Conservation (phyloP, 306 rosid genomes). For the Neltuma alba region DNA sequence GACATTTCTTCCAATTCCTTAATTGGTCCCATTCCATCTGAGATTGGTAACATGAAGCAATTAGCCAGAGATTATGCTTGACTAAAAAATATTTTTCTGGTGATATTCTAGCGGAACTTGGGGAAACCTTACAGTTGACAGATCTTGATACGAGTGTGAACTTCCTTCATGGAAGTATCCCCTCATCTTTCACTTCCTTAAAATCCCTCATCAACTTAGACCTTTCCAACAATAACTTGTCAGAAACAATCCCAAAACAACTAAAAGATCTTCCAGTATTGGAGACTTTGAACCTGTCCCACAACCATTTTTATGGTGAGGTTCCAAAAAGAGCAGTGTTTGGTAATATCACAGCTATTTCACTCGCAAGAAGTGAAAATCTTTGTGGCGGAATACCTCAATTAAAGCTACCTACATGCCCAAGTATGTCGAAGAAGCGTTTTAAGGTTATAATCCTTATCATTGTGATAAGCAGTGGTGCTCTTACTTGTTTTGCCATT, state of each 20-base stretch:
- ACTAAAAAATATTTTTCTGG: background rate
- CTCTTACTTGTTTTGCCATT: background rate
- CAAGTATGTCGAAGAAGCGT: background rate
- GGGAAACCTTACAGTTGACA: background rate
- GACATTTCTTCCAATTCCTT: slow-evolving; percentile 26
- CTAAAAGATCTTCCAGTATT: background rate
- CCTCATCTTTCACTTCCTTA: slow-evolving; percentile 6
- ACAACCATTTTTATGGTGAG: background rate
- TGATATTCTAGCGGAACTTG: slow-evolving; percentile 29
- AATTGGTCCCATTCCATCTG: slow-evolving; percentile 1
- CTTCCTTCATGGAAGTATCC: slow-evolving; percentile 32
- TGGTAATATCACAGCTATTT: no score
- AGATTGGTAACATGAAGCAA: background rate
- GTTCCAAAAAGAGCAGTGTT: background rate
- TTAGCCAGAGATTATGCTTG: background rate
- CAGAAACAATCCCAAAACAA: background rate
- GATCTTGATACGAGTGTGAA: background rate
- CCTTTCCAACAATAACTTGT: no score
- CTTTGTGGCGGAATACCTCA: no score
- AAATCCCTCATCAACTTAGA: slow-evolving; percentile 12
- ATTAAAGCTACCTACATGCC: background rate
- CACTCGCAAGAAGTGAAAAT: no score
- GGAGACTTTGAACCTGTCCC: background rate
- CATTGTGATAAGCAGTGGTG: no score
- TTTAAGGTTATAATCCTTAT: background rate